phyloP scores from a whole-genome alignment of 495 filamentous ascomycete species.

The Aspergillus ellipticus region DNA sequence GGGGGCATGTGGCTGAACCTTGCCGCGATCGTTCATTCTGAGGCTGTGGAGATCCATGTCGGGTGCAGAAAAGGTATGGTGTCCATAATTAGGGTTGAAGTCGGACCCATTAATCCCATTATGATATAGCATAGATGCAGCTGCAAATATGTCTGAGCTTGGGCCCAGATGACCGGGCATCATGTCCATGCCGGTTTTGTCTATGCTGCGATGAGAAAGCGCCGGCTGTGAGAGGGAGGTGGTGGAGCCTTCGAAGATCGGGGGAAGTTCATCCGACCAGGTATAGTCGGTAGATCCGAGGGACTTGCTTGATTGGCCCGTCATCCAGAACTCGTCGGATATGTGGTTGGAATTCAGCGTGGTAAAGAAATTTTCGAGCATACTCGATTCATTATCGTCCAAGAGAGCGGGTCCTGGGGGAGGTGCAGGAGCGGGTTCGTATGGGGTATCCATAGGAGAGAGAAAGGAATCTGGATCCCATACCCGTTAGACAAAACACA shows the following conservation, averaged over 20 bases:
- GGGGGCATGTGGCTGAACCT: conserved; percentile 12
- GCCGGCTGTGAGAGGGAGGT: conserved; percentile 57
- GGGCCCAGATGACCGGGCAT: conserved; percentile 19
- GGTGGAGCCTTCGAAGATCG: conserved; percentile 56
- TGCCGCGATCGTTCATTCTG: conserved; percentile 17
- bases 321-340: conserved; percentile 45
- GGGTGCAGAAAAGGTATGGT: conserved; percentile 29
- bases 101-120: conserved; percentile 30
- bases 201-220: conserved; percentile 24
- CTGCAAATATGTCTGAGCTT: conserved; percentile 47
- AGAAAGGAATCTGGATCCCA: conserved; percentile 42
- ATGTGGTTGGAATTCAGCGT: conserved; percentile 55
- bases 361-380: conserved; percentile 61
- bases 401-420: conserved; percentile 58
- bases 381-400: conserved; percentile 56
- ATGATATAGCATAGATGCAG: conserved; percentile 46
- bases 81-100: conserved; percentile 26
- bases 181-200: conserved; percentile 22
- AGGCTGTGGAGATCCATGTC: conserved; percentile 23
- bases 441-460: conserved; percentile 48
- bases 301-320: conserved; percentile 39
- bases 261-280: conserved; percentile 55
- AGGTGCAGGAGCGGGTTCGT: conserved; percentile 53
- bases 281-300: conserved; percentile 42
- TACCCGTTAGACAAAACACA: conserved; percentile 17